These are phyloP conservation scores for Geranium incanum DNA, from an alignment of 441 rosid species.

Conservation along the genomic window DNA sequence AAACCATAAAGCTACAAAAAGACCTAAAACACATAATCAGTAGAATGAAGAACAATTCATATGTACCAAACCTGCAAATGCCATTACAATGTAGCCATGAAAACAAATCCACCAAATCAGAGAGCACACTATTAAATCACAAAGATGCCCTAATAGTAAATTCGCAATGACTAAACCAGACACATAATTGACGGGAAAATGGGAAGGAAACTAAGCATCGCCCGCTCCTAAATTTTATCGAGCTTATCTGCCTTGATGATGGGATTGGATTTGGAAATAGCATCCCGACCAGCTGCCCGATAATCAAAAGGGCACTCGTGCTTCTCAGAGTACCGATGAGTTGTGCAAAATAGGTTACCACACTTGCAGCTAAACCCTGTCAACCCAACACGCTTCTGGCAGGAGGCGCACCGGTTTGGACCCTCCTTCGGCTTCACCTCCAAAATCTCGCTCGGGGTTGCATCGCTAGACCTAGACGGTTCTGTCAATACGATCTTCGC, in stretches of 20 bases:
- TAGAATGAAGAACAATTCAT: too few species aligned
- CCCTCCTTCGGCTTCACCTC: slow-evolving; percentile 32
- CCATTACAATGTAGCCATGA: too few species aligned
- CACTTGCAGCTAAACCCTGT: slow-evolving; percentile 66
- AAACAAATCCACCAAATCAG: too few species aligned
- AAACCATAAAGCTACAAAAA: too few species aligned
- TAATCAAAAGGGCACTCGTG: slow-evolving; percentile 65
- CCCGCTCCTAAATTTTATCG: slow-evolving; percentile 28
- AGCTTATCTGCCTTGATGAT: slow-evolving; percentile 54
- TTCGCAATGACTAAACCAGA: too few species aligned
- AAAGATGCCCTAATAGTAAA: too few species aligned
- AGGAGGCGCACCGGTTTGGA: slow-evolving; percentile 42
- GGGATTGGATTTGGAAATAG: slow-evolving; percentile 55
- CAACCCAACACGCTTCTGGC: slow-evolving; percentile 56
- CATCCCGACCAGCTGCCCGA: slow-evolving; percentile 44
- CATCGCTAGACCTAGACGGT: slow-evolving; percentile 8
- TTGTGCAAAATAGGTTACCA: slow-evolving; percentile 53
- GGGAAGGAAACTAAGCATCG: too few species aligned
- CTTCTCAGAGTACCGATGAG: slow-evolving; percentile 72
- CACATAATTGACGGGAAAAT: too few species aligned
- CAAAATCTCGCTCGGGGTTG: slow-evolving; percentile 7
- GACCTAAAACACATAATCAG: too few species aligned
- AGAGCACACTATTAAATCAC: too few species aligned
- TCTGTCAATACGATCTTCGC: slow-evolving; percentile 11
- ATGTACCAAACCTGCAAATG: too few species aligned